These are phyloP conservation scores for Tubosaeta sp. DNA, from an alignment of 768 basidiomycete genomes.

Conservation along the genomic window DNA sequence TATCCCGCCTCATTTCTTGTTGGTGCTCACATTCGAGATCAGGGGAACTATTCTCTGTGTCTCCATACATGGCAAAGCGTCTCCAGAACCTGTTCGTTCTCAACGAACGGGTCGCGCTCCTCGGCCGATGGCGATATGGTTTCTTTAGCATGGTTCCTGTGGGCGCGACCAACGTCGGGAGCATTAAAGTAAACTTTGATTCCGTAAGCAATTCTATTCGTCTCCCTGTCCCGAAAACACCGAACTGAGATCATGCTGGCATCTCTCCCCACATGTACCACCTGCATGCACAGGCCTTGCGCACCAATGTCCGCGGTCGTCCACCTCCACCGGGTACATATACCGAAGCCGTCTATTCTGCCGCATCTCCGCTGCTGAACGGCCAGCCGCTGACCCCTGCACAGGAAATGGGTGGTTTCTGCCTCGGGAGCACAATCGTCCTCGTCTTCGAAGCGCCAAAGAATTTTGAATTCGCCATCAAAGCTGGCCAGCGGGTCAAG, in stretches of 20 bases:
- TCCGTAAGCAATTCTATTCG: constrained; percentile 40
- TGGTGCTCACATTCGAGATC: background rate
- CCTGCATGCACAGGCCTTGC: constrained; percentile 46
- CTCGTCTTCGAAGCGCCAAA: constrained; percentile 93
- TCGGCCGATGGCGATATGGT: constrained; percentile 92
- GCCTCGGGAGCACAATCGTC: constrained; percentile 92
- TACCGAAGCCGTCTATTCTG: constrained; percentile 86
- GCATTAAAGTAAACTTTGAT: constrained; percentile 95
- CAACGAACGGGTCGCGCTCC: constrained; percentile 95
- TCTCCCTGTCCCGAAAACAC: background rate
- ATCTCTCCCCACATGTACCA: background rate
- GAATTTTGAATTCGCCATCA: constrained; percentile 72
- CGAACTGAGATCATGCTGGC: background rate
- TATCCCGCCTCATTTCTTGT: background rate
- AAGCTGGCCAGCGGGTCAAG: constrained; percentile 78
- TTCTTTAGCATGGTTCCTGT: constrained; percentile 98
- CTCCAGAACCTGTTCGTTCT: constrained; percentile 91
- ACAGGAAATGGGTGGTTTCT: constrained; percentile 98
- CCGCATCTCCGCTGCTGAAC: constrained; percentile 74
- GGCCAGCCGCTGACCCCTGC: constrained; percentile 86
- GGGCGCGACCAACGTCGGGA: constrained; percentile 97
- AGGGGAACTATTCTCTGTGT: constrained; percentile 95
- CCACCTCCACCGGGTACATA: constrained; percentile 81
- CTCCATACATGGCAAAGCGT: constrained; percentile 91
- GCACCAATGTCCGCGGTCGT: constrained; percentile 80